phyloP scores from a whole-genome alignment of 2,329 filamentous ascomycete species.

The Emergomyces orientalis region DNA sequence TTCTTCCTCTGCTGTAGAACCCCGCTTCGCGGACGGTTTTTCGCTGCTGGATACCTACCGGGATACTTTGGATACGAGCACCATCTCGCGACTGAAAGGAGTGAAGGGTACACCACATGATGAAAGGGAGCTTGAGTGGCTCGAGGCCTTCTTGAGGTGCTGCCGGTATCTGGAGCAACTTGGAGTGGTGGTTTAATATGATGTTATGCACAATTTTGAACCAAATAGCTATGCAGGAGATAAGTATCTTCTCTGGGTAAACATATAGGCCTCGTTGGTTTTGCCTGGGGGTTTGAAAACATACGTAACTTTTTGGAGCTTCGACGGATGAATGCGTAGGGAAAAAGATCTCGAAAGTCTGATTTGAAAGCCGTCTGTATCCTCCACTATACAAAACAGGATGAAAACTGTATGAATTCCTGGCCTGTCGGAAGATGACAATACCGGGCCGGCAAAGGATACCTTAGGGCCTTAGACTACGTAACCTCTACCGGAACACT shows the following conservation, averaged over 20 bases:
- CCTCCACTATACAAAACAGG: slow-evolving; percentile 44
- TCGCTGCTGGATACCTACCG: background rate
- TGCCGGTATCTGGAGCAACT: slow-evolving; percentile 9
- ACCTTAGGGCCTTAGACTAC: no score
- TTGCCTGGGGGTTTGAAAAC: background rate
- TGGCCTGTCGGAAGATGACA: background rate
- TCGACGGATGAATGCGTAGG: slow-evolving; percentile 52
- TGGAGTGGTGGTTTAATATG: background rate
- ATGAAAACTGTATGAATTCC: background rate
- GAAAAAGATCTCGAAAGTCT: slow-evolving; percentile 27
- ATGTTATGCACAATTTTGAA: slow-evolving; percentile 29
- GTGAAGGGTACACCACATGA: slow-evolving; percentile 10
- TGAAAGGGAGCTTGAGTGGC: slow-evolving; percentile 16
- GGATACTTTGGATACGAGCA: background rate
- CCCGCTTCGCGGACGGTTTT: no score
- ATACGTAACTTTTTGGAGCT: slow-evolving; percentile 22
- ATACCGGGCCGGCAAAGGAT: no score
- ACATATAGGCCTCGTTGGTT: background rate
- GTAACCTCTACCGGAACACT: no score
- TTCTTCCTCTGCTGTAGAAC: background rate
- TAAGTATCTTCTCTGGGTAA: background rate
- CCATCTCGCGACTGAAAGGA: background rate
- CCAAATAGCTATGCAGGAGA: background rate
- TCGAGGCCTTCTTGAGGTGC: slow-evolving; percentile 14
- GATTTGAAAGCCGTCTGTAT: slow-evolving; percentile 37